Evolutionary conservation across 2,329 filamentous ascomycete species (phyloP), one percentile per base, ranked within the genome.

Genomic region (Aquanectria penicillioides): DNA sequence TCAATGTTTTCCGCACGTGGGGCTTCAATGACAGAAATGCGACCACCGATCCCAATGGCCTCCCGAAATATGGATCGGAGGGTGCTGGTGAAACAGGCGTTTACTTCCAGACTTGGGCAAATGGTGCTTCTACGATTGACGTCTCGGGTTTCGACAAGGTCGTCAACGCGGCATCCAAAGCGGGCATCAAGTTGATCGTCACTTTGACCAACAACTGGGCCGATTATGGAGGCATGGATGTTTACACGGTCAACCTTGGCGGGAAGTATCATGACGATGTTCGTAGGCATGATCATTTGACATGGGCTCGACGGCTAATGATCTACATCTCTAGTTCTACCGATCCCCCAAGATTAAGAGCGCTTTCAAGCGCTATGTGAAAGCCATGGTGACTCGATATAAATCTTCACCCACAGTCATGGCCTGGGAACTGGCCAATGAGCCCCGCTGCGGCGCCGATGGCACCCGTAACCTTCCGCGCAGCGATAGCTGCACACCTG

Each of bases 391-490:
- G 3, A 82, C 74, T 17, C 79, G 88, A 10, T 90, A 89, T 74
- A 82, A 77, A 40, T 76, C 80, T 60, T 88, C 85, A 0, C 74
- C 83, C 0, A 82, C 88, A 0, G 81, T 91, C 41, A 85, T 90
- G 63, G 86, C 86, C 0, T 91, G 88, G 88, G 88, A 91, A 67
- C 76, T 91, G 2, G 84, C 80, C 55, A 91, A 91, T 64, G 88
- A 91, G 59, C 79, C 80, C 17, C 79, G 80, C 57, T 83, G 81
- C 69, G 80, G 79, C 18, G 81, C 76, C 20, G 80, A 83, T 48
- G 73, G 68, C 6, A 66, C 65, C 7, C 80, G 80, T 5, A 68
- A 68, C 31, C 58, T 68, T 4, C 65, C 65, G 12, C 56, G 65
- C 4, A 67, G 65, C 47, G 77, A 81, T 12, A 82, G 84, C 11